phyloP scores from a whole-genome alignment of 225 moss, liverwort and hornwort species.

The Rhytidiadelphus loreus region DNA sequence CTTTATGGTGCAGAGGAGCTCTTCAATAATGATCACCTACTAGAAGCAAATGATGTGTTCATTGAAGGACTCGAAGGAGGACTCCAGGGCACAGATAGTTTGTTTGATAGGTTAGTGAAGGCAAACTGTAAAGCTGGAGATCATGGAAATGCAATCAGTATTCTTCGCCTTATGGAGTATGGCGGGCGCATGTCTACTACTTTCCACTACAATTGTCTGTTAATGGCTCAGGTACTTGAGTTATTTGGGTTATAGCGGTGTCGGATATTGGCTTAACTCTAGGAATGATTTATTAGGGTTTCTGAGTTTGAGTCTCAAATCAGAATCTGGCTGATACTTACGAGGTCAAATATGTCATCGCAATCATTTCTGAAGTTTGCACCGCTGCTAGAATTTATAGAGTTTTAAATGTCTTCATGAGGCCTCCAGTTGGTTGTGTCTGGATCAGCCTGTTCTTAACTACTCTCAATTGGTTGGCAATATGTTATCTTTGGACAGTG shows the following conservation, averaged over 20 bases:
- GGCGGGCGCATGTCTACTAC: constrained; percentile 76
- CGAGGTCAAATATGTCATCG: neutral
- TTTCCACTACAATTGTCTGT: constrained; percentile 81
- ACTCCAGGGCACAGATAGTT: constrained; percentile 44
- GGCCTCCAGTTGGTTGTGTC: neutral
- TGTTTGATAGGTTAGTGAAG: constrained; percentile 65
- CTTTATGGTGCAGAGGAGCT: constrained; percentile 64
- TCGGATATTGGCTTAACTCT: neutral
- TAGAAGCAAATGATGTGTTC: constrained; percentile 59
- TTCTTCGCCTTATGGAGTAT: constrained; percentile 80
- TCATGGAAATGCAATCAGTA: constrained; percentile 67
- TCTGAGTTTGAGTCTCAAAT: neutral
- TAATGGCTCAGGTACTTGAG: constrained; percentile 76
- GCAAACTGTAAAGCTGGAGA: constrained; percentile 70
- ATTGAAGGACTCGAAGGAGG: constrained; percentile 87
- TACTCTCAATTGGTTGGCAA: neutral
- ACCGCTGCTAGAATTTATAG: neutral
- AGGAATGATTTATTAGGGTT: neutral
- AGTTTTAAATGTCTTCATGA: neutral
- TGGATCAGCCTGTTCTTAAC: neutral
- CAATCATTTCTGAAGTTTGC: neutral
- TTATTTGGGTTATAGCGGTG: neutral
- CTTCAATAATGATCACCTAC: constrained; percentile 41
- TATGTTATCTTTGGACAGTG: constrained; percentile 46
- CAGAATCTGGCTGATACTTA: neutral